These are phyloP conservation scores for Neonectria punicea DNA, from an alignment of 2,329 filamentous ascomycete genomes.

Conservation along the genomic window DNA sequence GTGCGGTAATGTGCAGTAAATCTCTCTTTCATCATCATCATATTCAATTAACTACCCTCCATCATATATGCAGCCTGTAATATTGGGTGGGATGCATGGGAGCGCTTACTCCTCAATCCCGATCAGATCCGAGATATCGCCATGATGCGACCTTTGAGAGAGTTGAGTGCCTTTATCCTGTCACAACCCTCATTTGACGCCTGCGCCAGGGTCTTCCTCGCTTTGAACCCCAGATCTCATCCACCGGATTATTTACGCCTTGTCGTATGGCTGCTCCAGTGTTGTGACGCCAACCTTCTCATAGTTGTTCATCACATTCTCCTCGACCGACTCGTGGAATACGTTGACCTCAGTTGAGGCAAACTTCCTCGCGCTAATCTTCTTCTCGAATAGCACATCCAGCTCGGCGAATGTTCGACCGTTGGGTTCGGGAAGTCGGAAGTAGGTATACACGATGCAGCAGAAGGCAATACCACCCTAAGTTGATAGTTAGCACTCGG, in stretches of 20 bases:
- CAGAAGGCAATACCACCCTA: slow-evolving; percentile 79
- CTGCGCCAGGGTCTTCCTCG: slow-evolving; percentile 11
- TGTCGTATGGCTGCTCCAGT: slow-evolving; percentile 28
- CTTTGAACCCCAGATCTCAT: slow-evolving; percentile 11
- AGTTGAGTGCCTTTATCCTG: slow-evolving; percentile 17
- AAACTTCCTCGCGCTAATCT: slow-evolving; percentile 79
- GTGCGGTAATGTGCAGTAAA: background rate
- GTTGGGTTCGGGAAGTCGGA: slow-evolving; percentile 73
- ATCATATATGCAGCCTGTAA: slow-evolving; percentile 13
- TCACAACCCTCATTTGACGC: slow-evolving; percentile 13
- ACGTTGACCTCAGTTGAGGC: slow-evolving; percentile 66
- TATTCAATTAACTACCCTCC: slow-evolving; percentile 24
- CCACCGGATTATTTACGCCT: slow-evolving; percentile 27
- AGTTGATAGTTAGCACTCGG: slow-evolving; percentile 24
- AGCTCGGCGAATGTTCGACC: slow-evolving; percentile 88
- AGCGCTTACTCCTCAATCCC: slow-evolving; percentile 26
- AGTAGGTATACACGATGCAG: slow-evolving; percentile 78
- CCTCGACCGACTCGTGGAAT: slow-evolving; percentile 62
- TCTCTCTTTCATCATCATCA: slow-evolving; percentile 12
- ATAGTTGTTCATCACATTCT: slow-evolving; percentile 60
- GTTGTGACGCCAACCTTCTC: slow-evolving; percentile 48
- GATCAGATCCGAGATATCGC: slow-evolving; percentile 43
- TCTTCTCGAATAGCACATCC: slow-evolving; percentile 83
- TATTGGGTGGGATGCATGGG: slow-evolving; percentile 12
- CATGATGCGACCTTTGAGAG: slow-evolving; percentile 30